phyloP scores from a whole-genome alignment of 441 rosid species.

The Eugenia klotzschiana region DNA sequence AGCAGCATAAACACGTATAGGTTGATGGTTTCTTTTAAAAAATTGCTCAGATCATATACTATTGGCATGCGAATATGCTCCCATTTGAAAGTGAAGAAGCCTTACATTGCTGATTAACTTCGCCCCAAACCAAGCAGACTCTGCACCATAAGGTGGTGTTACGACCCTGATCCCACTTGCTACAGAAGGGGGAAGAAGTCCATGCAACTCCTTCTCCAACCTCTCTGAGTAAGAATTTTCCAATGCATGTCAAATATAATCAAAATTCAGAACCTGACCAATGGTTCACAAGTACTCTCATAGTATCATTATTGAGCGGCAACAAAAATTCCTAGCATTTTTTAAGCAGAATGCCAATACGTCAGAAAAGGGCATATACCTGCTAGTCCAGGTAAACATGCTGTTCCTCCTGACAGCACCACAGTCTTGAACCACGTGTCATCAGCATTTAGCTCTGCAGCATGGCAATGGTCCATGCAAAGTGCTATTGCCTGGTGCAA shows the following conservation, averaged over 20 bases:
- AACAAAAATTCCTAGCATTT: neutral
- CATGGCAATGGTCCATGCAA: constrained; percentile 85
- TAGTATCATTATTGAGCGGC: neutral
- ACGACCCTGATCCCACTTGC: constrained; percentile 48
- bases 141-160: constrained; percentile 54
- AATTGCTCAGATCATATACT: neutral
- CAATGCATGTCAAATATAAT: neutral
- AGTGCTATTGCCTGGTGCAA: constrained; percentile 82
- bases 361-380: constrained; percentile 17
- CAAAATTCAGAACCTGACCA: neutral
- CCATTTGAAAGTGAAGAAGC: constrained; percentile 6
- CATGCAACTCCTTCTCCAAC: constrained; percentile 64
- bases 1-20: neutral
- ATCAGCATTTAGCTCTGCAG: constrained; percentile 45
- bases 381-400: constrained; percentile 76
- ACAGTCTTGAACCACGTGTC: constrained; percentile 83
- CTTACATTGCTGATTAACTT: constrained; percentile 72
- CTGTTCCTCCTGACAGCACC: constrained; percentile 66
- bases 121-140: constrained; percentile 84
- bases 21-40: neutral
- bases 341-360: neutral
- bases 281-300: neutral
- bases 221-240: constrained; percentile 34
- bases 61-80: neutral
- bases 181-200: constrained; percentile 34